Base-by-base conservation (phyloP, 129 eudicot genomes). In the Helichrysum umbraculigerum region DNA sequence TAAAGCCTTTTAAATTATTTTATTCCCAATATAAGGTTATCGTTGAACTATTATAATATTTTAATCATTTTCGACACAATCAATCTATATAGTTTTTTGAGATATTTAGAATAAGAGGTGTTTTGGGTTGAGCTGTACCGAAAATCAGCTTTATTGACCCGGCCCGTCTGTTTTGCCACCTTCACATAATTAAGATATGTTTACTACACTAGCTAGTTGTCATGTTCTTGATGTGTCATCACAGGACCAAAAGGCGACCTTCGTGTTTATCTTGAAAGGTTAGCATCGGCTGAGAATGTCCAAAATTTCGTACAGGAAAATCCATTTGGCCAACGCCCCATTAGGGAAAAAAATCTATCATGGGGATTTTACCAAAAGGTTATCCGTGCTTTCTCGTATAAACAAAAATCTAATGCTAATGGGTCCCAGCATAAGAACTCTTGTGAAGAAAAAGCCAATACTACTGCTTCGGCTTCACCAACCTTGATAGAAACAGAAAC, bases 211-310 rank as follows among this genome's bases (percentile, higher is more conserved):
- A 28, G 65, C 28, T 10, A 77, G 44, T 60, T n/a, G 62, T 69
- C 35, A 22, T 58, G 25, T 70, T 54, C 72, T 81, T 66, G 56
- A 76, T 82, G 71, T 80, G 51, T 51, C 21, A 71, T 74, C n/a
- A 68, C 87, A 92, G 98, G 90, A 70, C 89, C 87, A 20, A 81
- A 83, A 51, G 98, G 98, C 0, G 88, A 83, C 60, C 88, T 93
- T 21, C 89, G 89, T 7, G 57, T 80, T 11, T 93, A 86, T 85
- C 82, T 93, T 42, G 96, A 93, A 78, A 86, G 84, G 22, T 62
- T 93, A 66, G 88, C 95, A 44, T 65, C 16, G 33, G 86, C 88
- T 14, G 95, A 87, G 33, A 71, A 90, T 67, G 95, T 93, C 66
- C 96, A 85, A 63, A 77, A 84, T 17, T 93, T 82, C 62, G 93